These are phyloP conservation scores for Alloteropsis semialata DNA, from an alignment of 176 grass and related monocot genomes.

Conservation along the genomic window DNA sequence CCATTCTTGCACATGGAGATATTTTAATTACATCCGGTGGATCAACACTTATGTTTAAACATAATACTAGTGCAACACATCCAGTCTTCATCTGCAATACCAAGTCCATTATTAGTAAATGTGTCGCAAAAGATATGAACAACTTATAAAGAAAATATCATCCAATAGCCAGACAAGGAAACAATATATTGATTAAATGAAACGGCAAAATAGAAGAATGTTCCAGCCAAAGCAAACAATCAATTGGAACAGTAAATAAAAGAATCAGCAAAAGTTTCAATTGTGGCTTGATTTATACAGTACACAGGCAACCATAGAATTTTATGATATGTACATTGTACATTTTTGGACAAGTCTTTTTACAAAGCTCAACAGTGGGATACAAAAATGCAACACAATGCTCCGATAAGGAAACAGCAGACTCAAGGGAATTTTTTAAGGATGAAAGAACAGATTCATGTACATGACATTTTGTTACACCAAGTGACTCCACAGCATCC, in stretches of 20 bases:
- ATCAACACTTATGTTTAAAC: slow-evolving; percentile 97
- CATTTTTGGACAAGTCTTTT: too few species aligned
- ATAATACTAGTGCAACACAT: slow-evolving; percentile 90
- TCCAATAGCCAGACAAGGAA: neutral
- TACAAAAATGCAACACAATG: neutral
- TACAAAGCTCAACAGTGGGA: neutral
- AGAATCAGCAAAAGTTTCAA: too few species aligned
- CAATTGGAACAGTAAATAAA: too few species aligned
- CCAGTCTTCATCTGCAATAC: slow-evolving; percentile 93
- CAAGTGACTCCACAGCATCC: neutral
- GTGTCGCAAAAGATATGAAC: neutral
- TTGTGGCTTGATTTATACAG: too few species aligned
- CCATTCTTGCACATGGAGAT: slow-evolving; percentile 94
- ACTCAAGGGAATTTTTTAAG: neutral
- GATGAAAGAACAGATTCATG: too few species aligned
- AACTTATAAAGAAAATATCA: slow-evolving; percentile 15
- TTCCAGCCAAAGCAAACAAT: too few species aligned
- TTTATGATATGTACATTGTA: too few species aligned
- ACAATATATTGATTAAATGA: neutral
- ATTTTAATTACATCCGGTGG: slow-evolving; percentile 98
- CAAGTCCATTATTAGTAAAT: slow-evolving; percentile 36
- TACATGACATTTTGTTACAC: neutral
- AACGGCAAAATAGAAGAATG: too few species aligned
- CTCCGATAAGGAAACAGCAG: slow-evolving; percentile 9
- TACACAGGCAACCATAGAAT: too few species aligned